Evolutionary conservation across 352 stramenopile species (phyloP), one percentile per base, ranked within the genome.

Genomic region (Pythium chondricola): DNA sequence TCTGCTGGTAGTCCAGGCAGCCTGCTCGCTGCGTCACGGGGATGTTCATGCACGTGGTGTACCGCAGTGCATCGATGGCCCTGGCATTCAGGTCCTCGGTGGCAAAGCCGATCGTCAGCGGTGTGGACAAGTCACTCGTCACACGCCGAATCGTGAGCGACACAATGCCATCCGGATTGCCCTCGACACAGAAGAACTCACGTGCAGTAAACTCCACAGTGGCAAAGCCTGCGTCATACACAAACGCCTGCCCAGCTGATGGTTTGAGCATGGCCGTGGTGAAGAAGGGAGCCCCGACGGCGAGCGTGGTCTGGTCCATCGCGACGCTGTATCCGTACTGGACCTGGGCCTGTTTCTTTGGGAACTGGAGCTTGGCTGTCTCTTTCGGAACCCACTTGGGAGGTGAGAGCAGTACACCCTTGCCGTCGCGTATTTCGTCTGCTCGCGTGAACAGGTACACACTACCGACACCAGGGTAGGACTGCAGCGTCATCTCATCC

Each of bases 1-100:
- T 65, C 38, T 92, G 81, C 48, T 84, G 76, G 41, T 92, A 94
- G 52, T 92, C 77, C 16, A 57, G 69, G 56, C 80, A 94, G 21
- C 70, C 72, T 30, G 37, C 52, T 11, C 83, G 80, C 49, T 78
- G 67, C 2, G 65, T 86, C 7, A 79, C 65, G 14, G 74, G 67
- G 16, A 83, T 56, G 40, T 48, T 67, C 52, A 78, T 69, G 47
- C 83, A 94, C 7, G 65, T 65, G 5, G 56, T 54, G 56, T 75
- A 94, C 56, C 74, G 80, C 39, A 65, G 43, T 4, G 63, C 47
- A 29, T 91, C 81, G 4, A 89, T 56, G 0, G 71, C 74, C 10
- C 62, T 21, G 5, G 80, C 79, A 2, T 61, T 85, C n/a, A 76
- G 56, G 47, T 94, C 83, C 22, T 89, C 79, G 4, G 83, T 94